Percentiles rank a stretch among this genome's conserved stretches.
phyloP scores from a whole-genome alignment of 495 filamentous ascomycete genomes.

The Rostrohypoxylon terebratum region DNA sequence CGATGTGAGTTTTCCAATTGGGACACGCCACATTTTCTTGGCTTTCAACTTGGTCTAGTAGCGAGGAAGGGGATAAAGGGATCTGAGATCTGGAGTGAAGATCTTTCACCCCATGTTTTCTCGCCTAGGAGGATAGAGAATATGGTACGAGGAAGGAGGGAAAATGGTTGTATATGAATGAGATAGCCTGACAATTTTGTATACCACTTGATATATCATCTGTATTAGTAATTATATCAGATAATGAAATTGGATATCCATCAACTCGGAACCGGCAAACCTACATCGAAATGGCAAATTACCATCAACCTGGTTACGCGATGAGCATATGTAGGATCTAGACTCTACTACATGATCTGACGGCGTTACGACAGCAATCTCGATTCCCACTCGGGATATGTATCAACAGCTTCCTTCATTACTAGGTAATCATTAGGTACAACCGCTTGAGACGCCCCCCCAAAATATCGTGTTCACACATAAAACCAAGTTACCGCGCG shows the following conservation, averaged over 20 bases:
- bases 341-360: neutral
- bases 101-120: neutral
- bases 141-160: neutral
- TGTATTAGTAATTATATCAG: constrained; percentile 19
- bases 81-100: neutral
- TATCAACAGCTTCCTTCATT: neutral
- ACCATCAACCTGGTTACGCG: neutral
- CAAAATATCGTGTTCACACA: neutral
- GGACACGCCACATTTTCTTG: neutral
- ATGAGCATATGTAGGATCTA: neutral
- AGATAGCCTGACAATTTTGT: constrained; percentile 19
- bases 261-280: neutral
- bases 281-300: neutral
- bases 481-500: neutral
- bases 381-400: constrained; percentile 35
- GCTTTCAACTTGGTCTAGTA: neutral
- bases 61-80: neutral
- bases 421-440: neutral
- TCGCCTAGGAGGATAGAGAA: neutral
- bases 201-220: constrained; percentile 37
- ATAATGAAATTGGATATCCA: neutral
- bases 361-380: neutral
- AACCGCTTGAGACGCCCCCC: neutral
- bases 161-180: neutral
- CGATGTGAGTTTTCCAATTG: constrained; percentile 7